These are phyloP conservation scores for Zarea fungicola DNA, from an alignment of 2,329 filamentous ascomycete species.

Conservation along the genomic window DNA sequence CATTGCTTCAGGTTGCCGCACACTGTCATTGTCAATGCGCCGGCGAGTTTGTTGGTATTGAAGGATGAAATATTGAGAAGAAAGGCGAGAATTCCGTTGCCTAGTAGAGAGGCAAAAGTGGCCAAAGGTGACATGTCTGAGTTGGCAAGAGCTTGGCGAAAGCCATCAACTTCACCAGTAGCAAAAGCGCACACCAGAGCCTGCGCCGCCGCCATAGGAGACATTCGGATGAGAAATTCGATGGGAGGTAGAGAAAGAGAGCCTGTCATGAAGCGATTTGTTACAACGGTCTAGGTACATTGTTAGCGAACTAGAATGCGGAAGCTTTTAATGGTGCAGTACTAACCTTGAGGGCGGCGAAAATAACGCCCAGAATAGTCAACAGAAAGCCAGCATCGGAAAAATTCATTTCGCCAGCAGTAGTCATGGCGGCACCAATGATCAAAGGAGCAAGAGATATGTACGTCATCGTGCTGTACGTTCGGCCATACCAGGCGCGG, in stretches of 20 bases:
- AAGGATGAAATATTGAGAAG: conserved; percentile 53
- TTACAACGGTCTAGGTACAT: conserved; percentile 48
- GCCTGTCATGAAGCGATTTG: conserved; percentile 61
- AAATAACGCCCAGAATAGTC: conserved; percentile 48
- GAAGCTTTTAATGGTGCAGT: no score
- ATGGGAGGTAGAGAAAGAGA: conserved; percentile 51
- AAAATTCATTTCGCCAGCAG: conserved; percentile 58
- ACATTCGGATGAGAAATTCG: conserved; percentile 59
- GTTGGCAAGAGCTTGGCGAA: conserved; percentile 31
- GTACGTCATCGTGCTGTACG: conserved; percentile 52
- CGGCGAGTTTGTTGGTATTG: conserved; percentile 52
- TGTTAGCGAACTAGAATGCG: conserved; percentile 17
- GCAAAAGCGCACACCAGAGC: conserved; percentile 46
- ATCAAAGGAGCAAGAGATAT: conserved; percentile 57
- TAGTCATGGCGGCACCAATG: conserved; percentile 53
- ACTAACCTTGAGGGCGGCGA: conserved; percentile 49
- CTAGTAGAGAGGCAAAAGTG: conserved; percentile 37
- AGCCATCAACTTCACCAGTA: conserved; percentile 46
- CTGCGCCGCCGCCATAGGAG: conserved; percentile 53
- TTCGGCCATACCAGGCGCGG: conserved; percentile 48
- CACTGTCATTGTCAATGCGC: conserved; percentile 55
- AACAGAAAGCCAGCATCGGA: conserved; percentile 52
- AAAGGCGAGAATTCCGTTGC: conserved; percentile 51
- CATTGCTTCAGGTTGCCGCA: conserved; percentile 56
- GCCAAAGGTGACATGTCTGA: conserved; percentile 31